Base-by-base conservation (phyloP, 1,139 yeast species). In the Kurtzmaniella natalensis region DNA sequence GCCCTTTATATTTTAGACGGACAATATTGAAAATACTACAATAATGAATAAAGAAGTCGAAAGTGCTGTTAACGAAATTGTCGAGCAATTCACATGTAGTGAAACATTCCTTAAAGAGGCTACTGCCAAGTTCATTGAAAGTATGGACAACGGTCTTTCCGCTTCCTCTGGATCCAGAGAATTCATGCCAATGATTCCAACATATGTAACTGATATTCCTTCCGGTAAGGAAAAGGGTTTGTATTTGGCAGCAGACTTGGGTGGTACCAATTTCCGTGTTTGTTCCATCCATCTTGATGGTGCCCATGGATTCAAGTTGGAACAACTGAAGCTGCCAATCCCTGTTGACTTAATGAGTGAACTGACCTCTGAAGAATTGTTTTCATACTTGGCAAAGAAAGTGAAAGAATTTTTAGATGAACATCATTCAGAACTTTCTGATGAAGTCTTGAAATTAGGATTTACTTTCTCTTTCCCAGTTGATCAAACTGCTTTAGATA, bases 391-490 rank as follows among this genome's bases (percentile, higher is more conserved):
- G 47, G 95, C 96, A n/a, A 59, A 66, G 22, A 78, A 81, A 49
- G 72, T 87, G 33, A 63, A 70, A 32, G 60, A 59, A 4, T 89
- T 89, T 54, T 63, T 89, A 45, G 56, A 64, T 22, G 72, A 73
- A 44, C 78, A 81, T 51, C 95, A 86, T 53, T 53, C 58, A 4
- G 79, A 72, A 33, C 55, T 59, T n/a, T 47, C 43, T 7, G 29
- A 22, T 19, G 57, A 54, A 18, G 48, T 55, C 14, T 70, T 83
- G 53, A 84, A 83, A 51, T 59, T 89, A 61, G 96, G 97, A 1
- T 87, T 89, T 62, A 88, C 96, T 1, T 89, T 89, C 52, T 81
- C 94, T 10, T 89, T 88, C 70, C 97, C 97, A 2, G 88, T 87
- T 19, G 74, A 81, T 43, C 97, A 89, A 62, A 79, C 85, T 16